Base-by-base conservation (phyloP, 345 rosid species). In the Litchi chinensis region DNA sequence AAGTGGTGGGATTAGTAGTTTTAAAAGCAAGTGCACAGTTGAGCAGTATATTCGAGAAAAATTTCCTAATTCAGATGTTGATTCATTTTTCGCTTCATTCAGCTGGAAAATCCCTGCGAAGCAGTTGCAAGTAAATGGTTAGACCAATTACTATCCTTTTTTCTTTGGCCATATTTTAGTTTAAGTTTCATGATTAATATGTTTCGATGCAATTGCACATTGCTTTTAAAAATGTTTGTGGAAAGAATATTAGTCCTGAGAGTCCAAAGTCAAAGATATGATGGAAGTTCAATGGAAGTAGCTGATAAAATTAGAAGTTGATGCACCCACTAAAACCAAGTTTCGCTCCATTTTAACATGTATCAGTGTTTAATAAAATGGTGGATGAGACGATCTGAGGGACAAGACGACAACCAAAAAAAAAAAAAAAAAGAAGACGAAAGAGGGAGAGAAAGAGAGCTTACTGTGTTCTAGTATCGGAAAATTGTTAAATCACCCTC, bases 81-180 rank as follows among this genome's bases (percentile, higher is more conserved):
- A 63, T 43, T 86, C 85, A 41, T 93, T 93, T 82, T 91, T 92
- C 64, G 82, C 88, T 75, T 93, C 94, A n/a, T 93, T 93, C 82
- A 85, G 82, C 83, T 93, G 98, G 98, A 85, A 26, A 68, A 80
- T 93, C 50, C 98, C 95, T 5, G 68, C 65, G 44, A 80, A 79
- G 75, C 74, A 56, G n/a, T 44, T 41, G 26, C 65, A 70, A 5
- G 65, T 54, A 67, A 83, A 75, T 79, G 95, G 94, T 90, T 71
- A 84, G 93, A 66, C 76, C 85, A 41, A 59, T 63, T 43, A 70
- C 69, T 75, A 59, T 21, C 71, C n/a, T 37, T 70, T 73, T 28
- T 32, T 1, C 18, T 41, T 48, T 22, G 1, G 22, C 21, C 10
- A n/a, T n/a, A 68, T 39, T 19, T 43, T 28, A 8, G 32, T n/a